These are phyloP conservation scores for Penicillium atrosanguineum DNA, from an alignment of 495 filamentous ascomycete species.

Conservation along the genomic window DNA sequence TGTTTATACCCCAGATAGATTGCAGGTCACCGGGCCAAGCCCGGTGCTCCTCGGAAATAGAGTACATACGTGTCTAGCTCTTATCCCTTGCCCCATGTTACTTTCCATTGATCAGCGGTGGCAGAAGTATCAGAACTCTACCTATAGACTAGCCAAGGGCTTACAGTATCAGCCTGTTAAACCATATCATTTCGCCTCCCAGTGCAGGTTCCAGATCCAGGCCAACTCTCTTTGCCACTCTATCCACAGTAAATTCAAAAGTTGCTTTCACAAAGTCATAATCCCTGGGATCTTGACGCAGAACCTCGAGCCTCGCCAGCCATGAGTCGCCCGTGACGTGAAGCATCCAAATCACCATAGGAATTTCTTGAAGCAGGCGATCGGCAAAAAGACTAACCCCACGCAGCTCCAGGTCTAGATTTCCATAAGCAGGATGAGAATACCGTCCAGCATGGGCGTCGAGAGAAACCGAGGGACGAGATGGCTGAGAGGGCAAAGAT, in stretches of 20 bases:
- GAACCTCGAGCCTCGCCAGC: background rate
- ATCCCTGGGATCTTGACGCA: background rate
- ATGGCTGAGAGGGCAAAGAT: conserved; percentile 18
- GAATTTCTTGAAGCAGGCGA: background rate
- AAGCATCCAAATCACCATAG: background rate
- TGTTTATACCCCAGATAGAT: conserved; percentile 21
- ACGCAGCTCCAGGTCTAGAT: conserved; percentile 13
- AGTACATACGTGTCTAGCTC: background rate
- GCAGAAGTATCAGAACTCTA: no score
- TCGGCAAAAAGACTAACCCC: background rate
- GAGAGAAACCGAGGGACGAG: conserved; percentile 28
- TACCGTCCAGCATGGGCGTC: conserved; percentile 40
- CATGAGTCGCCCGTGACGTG: background rate
- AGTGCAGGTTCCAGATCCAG: no score
- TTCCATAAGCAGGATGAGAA: conserved; percentile 39
- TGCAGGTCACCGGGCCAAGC: conserved; percentile 19
- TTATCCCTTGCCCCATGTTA: background rate
- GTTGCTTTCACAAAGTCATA: conserved; percentile 57
- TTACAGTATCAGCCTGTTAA: no score
- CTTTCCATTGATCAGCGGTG: no score
- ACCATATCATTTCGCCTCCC: no score
- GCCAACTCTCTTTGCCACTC: conserved; percentile 14
- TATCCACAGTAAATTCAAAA: conserved; percentile 62
- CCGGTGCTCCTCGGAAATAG: background rate
- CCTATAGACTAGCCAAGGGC: no score